Percentiles rank a stretch among this genome's conserved stretches.
phyloP scores from a whole-genome alignment of 768 basidiomycete species.

The Coprinellus micaceus region DNA sequence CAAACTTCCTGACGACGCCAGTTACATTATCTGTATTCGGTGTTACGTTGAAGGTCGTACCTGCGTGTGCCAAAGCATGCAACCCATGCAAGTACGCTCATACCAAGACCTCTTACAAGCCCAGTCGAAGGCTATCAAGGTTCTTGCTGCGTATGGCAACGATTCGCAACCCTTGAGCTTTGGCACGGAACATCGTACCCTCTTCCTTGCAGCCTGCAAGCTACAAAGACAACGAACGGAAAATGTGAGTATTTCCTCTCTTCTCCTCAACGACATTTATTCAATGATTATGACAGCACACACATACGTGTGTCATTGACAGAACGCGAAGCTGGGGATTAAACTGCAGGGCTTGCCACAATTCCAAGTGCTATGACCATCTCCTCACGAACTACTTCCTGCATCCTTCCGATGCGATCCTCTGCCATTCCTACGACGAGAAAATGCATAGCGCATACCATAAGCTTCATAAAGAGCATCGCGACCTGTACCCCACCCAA shows the following conservation, averaged over 20 bases:
- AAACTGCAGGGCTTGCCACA: slow-evolving; percentile 40
- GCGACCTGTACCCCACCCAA: slow-evolving; percentile 14
- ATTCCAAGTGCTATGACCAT: slow-evolving; percentile 36
- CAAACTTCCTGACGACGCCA: slow-evolving; percentile 23
- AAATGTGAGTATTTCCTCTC: background rate
- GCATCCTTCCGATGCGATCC: slow-evolving; percentile 39
- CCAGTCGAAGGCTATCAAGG: slow-evolving; percentile 12
- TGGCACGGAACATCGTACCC: background rate
- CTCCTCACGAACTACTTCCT: slow-evolving; percentile 28
- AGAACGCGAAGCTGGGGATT: slow-evolving; percentile 20
- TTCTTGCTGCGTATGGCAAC: slow-evolving; percentile 4
- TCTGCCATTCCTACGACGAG: slow-evolving; percentile 29
- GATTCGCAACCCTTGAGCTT: background rate
- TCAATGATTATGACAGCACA: too few relatives aligned
- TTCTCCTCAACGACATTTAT: too few relatives aligned
- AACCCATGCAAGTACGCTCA: slow-evolving; percentile 42
- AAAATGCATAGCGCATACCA: slow-evolving; percentile 29
- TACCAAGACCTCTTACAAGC: slow-evolving; percentile 4
- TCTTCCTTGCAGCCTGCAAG: background rate
- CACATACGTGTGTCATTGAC: background rate
- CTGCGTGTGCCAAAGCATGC: slow-evolving; percentile 63
- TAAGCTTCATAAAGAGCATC: slow-evolving; percentile 22
- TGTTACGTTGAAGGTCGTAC: slow-evolving; percentile 78
- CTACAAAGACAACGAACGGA: background rate
- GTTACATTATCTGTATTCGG: slow-evolving; percentile 56